These are phyloP conservation scores for Candida xyloterini DNA, from an alignment of 805 yeast species.

Conservation along the genomic window DNA sequence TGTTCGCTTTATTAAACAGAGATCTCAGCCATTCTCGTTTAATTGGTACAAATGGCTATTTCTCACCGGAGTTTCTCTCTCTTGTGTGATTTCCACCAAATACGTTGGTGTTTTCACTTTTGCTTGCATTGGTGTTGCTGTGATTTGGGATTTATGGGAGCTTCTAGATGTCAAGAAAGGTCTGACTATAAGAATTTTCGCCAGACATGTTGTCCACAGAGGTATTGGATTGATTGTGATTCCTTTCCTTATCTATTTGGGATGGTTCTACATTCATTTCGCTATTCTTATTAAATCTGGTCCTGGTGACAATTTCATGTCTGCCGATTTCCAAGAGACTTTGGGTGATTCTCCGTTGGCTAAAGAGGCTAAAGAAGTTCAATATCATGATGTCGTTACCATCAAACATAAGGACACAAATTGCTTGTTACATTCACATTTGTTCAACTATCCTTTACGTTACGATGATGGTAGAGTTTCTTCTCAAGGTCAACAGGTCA, in stretches of 20 bases:
- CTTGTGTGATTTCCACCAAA: slow-evolving; percentile 92
- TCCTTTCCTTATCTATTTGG: slow-evolving; percentile 78
- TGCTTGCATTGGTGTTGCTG: slow-evolving; percentile 83
- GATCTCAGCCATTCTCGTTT: slow-evolving; percentile 60
- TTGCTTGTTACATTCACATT: slow-evolving; percentile 81
- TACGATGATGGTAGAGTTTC: slow-evolving; percentile 96
- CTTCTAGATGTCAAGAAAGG: slow-evolving; percentile 72
- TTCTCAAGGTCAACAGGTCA: slow-evolving; percentile 92
- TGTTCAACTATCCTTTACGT: slow-evolving; percentile 74
- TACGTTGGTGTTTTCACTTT: slow-evolving; percentile 95
- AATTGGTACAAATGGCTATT: slow-evolving; percentile 88
- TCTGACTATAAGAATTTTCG: slow-evolving; percentile 51
- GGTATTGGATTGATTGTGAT: slow-evolving; percentile 65
- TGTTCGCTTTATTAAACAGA: slow-evolving; percentile 71
- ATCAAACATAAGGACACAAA: slow-evolving; percentile 77
- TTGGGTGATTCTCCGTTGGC: slow-evolving; percentile 80
- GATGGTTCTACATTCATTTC: slow-evolving; percentile 93
- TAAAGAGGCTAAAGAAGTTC: slow-evolving; percentile 63
- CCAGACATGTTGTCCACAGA: slow-evolving; percentile 74
- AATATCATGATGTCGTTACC: slow-evolving; percentile 74
- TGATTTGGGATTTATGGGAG: slow-evolving; percentile 82
- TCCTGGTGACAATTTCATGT: slow-evolving; percentile 94
- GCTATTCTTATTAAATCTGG: slow-evolving; percentile 80
- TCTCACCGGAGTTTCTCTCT: slow-evolving; percentile 79
- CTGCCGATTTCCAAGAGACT: slow-evolving; percentile 92